Conservation (phyloP, 108 stramenopile species). For the Parmales sp. region DNA sequence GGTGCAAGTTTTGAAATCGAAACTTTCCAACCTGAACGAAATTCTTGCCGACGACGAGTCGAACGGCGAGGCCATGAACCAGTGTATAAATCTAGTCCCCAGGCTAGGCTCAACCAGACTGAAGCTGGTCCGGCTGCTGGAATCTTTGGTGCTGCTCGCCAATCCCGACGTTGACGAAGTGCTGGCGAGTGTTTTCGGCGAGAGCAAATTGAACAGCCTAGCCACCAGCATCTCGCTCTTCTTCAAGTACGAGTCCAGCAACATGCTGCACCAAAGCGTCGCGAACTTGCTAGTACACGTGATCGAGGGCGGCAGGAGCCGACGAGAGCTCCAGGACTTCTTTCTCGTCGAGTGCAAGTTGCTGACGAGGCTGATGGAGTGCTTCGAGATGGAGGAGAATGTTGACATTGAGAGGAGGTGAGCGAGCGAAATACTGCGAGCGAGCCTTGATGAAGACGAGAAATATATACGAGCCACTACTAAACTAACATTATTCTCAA, state of each 20-base stretch:
- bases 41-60: background rate
- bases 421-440: no score
- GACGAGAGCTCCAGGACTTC: slow-evolving; percentile 70
- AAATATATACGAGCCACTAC: no score
- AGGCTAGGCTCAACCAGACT: slow-evolving; percentile 65
- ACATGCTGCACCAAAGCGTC: slow-evolving; percentile 88
- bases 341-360: slow-evolving; percentile 64
- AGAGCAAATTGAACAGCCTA: slow-evolving; percentile 53
- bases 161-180: slow-evolving; percentile 47
- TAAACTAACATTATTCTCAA: no score
- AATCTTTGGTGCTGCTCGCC: slow-evolving; percentile 68
- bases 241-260: slow-evolving; percentile 86
- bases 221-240: slow-evolving; percentile 77
- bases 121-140: slow-evolving; percentile 64
- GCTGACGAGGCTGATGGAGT: slow-evolving; percentile 71
- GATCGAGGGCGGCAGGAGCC: slow-evolving; percentile 59
- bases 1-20: background rate
- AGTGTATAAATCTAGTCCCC: background rate
- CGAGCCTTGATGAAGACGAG: no score
- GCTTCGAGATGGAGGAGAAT: slow-evolving; percentile 31
- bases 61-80: background rate
- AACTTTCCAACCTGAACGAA: background rate
- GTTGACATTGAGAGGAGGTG: background rate
- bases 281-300: slow-evolving; percentile 82
- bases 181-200: no score